Evolutionary conservation across 176 grass and related monocot species (phyloP).

Genomic region (Miscanthus lutarioriparius): DNA sequence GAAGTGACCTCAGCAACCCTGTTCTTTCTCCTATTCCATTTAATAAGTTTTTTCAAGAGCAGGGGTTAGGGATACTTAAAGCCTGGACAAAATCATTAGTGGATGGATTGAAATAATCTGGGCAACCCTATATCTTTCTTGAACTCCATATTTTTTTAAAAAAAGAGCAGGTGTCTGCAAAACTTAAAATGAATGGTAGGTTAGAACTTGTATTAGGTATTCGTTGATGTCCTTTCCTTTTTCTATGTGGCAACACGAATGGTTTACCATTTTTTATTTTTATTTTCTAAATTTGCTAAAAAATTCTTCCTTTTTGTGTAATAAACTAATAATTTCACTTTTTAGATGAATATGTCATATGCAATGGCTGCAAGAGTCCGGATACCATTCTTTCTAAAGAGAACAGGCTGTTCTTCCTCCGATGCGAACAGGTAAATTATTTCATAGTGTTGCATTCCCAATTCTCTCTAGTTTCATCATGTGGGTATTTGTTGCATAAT

Average conservation of each 20-base stretch:
- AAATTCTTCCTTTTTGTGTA: no score
- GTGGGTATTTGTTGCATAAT: not conserved
- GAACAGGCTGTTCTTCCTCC: conserved; percentile 94
- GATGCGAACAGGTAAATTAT: conserved; percentile 81
- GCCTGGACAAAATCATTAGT: not conserved
- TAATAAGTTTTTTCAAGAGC: not conserved
- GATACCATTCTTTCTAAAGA: conserved; percentile 99
- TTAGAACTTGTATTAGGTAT: not conserved
- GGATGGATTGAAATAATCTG: not conserved
- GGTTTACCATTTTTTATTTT: not conserved
- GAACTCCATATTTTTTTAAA: not conserved
- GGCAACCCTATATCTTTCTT: not conserved
- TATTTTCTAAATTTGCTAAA: not conserved
- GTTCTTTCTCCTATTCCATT: conserved; percentile 1
- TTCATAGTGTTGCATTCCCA: not conserved
- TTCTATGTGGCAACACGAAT: not conserved
- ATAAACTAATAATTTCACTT: not conserved
- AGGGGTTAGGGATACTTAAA: not conserved
- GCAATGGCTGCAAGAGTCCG: conserved; percentile 99
- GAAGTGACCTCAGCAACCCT: not conserved
- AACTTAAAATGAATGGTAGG: not conserved
- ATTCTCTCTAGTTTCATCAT: not conserved
- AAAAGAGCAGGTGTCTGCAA: not conserved
- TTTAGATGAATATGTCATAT: conserved; percentile 99
- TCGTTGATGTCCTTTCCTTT: not conserved